phyloP scores from a whole-genome alignment of 202 grass and related monocot genomes.

The Sporobolus alterniflorus region DNA sequence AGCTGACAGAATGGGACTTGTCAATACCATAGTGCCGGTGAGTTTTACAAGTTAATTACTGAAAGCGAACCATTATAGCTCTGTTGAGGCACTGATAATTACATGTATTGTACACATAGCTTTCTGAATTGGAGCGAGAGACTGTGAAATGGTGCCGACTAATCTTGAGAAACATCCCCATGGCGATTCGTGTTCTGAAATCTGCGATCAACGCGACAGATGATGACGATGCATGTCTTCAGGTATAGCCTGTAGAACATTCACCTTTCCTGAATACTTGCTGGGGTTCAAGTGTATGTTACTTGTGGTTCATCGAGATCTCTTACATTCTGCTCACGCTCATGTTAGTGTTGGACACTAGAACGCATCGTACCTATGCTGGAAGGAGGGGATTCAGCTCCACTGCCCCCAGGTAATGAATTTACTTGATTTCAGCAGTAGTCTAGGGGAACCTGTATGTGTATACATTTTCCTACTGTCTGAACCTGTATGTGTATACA shows the following conservation, averaged over 20 bases:
- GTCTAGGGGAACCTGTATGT: not conserved
- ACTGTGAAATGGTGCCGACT: conserved; percentile 87
- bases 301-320: not conserved
- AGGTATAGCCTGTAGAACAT: conserved; percentile 44
- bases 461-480: too few relatives aligned
- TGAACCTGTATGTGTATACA: not conserved
- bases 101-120: conserved; percentile 39
- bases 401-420: conserved; percentile 79
- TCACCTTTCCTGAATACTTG: not conserved
- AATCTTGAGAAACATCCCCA: conserved; percentile 87
- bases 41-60: conserved; percentile 32
- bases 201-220: conserved; percentile 85
- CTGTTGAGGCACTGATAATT: conserved; percentile 4
- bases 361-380: conserved; percentile 88
- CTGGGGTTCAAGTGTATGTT: too few relatives aligned
- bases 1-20: conserved; percentile 92
- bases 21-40: conserved; percentile 87
- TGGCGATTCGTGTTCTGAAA: conserved; percentile 83
- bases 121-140: conserved; percentile 80
- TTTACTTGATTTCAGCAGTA: not conserved
- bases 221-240: conserved; percentile 84
- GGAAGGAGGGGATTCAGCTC: conserved; percentile 91
- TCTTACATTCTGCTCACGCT: conserved; percentile 20
- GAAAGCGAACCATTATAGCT: not conserved
- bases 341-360: conserved; percentile 30